phyloP scores from a whole-genome alignment of 108 stramenopile genomes.

The Nitzschia sp. region DNA sequence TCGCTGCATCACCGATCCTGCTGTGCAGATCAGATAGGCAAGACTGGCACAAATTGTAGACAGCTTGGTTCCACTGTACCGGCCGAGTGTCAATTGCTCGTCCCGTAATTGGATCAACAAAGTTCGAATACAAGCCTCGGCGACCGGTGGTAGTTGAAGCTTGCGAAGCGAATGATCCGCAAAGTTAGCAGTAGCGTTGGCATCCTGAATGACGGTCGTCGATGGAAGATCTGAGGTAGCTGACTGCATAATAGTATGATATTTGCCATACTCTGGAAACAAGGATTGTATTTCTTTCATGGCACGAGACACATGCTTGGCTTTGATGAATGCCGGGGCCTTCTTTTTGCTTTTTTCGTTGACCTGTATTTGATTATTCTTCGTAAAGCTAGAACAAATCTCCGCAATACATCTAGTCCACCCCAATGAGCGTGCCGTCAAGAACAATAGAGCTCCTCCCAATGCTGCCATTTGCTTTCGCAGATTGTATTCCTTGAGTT shows the following conservation, averaged over 20 bases:
- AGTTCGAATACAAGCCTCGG: slow-evolving; percentile 43
- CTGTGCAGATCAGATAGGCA: slow-evolving; percentile 44
- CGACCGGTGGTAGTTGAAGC: slow-evolving; percentile 54
- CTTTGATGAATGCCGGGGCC: slow-evolving; percentile 31
- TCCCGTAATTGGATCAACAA: slow-evolving; percentile 38
- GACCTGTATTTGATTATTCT: no score
- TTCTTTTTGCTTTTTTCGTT: neutral
- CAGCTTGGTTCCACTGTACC: slow-evolving; percentile 32
- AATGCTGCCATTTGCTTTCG: slow-evolving; percentile 47
- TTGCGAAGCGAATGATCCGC: slow-evolving; percentile 48
- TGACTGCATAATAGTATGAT: no score
- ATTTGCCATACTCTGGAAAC: slow-evolving; percentile 49
- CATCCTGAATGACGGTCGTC: neutral
- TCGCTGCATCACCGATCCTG: slow-evolving; percentile 53
- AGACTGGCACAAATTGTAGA: slow-evolving; percentile 45
- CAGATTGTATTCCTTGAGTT: slow-evolving; percentile 49
- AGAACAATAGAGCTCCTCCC: slow-evolving; percentile 46
- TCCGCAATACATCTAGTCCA: slow-evolving; percentile 39
- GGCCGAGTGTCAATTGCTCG: slow-evolving; percentile 27
- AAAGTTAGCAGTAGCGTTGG: slow-evolving; percentile 26
- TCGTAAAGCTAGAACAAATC: slow-evolving; percentile 42
- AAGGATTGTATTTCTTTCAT: slow-evolving; percentile 48
- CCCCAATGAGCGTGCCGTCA: slow-evolving; percentile 41
- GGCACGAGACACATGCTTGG: slow-evolving; percentile 57
- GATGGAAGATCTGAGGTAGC: no score